Evolutionary conservation across 2,329 filamentous ascomycete species (phyloP).

Genomic region (Aureobasidium sp.): DNA sequence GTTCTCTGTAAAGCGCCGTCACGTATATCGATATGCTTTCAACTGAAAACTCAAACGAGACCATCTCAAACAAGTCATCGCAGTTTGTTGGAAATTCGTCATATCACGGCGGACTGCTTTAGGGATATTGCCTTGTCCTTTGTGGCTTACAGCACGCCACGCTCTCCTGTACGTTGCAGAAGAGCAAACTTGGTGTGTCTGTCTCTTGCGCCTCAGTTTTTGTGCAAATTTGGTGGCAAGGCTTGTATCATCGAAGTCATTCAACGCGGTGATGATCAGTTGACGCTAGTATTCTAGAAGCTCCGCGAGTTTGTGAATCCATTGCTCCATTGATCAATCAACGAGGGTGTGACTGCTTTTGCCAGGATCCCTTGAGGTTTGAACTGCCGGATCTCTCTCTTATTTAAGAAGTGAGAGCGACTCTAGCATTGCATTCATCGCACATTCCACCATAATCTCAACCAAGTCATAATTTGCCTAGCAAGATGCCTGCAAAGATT

Average conservation of each 20-base stretch:
- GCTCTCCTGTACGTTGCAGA: no score
- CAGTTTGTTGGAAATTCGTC: no score
- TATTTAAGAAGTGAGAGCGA: background rate
- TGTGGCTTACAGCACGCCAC: no score
- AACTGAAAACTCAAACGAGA: background rate
- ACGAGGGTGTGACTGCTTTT: background rate
- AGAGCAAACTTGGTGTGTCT: no score
- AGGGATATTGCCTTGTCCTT: no score
- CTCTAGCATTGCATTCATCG: background rate
- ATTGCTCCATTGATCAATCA: background rate
- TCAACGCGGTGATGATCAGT: background rate
- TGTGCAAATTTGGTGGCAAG: no score
- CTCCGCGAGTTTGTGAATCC: background rate
- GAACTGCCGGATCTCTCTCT: background rate
- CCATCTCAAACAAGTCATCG: background rate
- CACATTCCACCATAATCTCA: background rate
- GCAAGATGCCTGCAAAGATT: conserved; percentile 20
- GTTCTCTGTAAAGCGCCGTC: background rate
- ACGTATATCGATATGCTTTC: background rate
- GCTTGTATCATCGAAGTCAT: no score
- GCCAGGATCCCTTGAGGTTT: background rate
- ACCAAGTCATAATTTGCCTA: background rate
- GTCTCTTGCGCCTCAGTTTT: no score
- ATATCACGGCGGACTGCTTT: no score
- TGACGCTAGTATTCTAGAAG: background rate